Evolutionary conservation across 768 basidiomycete species (phyloP), one percentile per base, ranked within the genome.

Genomic region (Pisolithus orientalis): DNA sequence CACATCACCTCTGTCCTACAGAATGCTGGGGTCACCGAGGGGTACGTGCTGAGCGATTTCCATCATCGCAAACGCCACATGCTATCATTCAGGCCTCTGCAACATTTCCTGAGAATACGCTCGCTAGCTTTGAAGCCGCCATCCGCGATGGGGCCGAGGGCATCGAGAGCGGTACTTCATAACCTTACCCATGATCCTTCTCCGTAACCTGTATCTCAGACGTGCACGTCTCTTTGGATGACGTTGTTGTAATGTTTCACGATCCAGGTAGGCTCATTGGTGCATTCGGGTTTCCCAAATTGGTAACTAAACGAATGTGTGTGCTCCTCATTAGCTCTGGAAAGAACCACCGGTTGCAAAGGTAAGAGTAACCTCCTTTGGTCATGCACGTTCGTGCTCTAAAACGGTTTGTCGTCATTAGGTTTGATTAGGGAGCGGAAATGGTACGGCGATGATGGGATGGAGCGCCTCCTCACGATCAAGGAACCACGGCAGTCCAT

Each of bases 71-170:
- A n/a, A 38, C 27, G 8, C 9, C 39, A 32, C n/a, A 40, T n/a
- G 16, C 21, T 39, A 62, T 70, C 67, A n/a, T 42, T 51, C 39
- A 93, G 91, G 93, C 93, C 44, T 93, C 90, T 25, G 81, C 89
- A 24, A 75, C 79, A 16, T 92, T 80, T 69, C 91, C 92, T 4
- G 95, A 98, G 72, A 98, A 98, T 75, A 95, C 94, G 46, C 80
- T 94, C 57, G 90, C 90, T 34, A 92, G 90, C 72, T 98, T 98
- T 72, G 85, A 91, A 66, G 90, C 89, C 57, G 95, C 95, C 64
- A 92, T 96, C 56, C 83, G 84, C 44, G 94, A 96, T 73, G 95
- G 95, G 54, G 87, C 93, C 44, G 93, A 99, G 67, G 94, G 84
- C 57, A 95, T 99, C 63, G 95, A 99, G 80, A 94, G 90, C 68